These are phyloP conservation scores for Gyrodon lividus DNA, from an alignment of 768 basidiomycete species.

Conservation along the genomic window DNA sequence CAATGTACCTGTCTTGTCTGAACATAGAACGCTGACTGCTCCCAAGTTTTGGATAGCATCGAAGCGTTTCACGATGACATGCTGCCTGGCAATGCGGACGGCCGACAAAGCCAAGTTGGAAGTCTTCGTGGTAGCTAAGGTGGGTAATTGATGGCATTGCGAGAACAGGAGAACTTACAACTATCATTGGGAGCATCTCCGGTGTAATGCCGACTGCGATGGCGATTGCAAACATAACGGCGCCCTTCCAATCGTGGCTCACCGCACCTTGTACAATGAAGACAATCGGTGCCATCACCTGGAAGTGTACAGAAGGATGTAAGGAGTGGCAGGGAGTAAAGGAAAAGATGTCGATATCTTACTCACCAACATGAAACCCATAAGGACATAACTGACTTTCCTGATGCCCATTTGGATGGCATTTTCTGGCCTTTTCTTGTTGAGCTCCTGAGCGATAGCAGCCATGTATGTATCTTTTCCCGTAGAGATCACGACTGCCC, in stretches of 20 bases:
- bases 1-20: conserved; percentile 67
- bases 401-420: conserved; percentile 33
- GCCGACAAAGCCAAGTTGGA: conserved; percentile 61
- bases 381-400: conserved; percentile 33
- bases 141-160: neutral
- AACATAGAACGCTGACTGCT: conserved; percentile 52
- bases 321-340: neutral
- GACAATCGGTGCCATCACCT: conserved; percentile 32
- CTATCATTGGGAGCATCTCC: conserved; percentile 35
- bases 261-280: conserved; percentile 32
- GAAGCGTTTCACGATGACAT: conserved; percentile 62
- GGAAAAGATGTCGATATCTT: neutral
- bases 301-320: neutral
- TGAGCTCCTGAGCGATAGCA: conserved; percentile 34
- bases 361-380: conserved; percentile 32
- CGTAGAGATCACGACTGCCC: conserved; percentile 31
- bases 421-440: conserved; percentile 32
- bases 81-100: conserved; percentile 51
- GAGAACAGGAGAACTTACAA: conserved; percentile 16
- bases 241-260: conserved; percentile 31
- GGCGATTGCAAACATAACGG: conserved; percentile 33
- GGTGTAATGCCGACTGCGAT: conserved; percentile 32
- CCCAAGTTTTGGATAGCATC: conserved; percentile 64
- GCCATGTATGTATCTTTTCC: conserved; percentile 36
- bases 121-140: conserved; percentile 44